These are phyloP conservation scores for Karstenula rhodostoma DNA, from an alignment of 2,329 filamentous ascomycete species.

Conservation along the genomic window DNA sequence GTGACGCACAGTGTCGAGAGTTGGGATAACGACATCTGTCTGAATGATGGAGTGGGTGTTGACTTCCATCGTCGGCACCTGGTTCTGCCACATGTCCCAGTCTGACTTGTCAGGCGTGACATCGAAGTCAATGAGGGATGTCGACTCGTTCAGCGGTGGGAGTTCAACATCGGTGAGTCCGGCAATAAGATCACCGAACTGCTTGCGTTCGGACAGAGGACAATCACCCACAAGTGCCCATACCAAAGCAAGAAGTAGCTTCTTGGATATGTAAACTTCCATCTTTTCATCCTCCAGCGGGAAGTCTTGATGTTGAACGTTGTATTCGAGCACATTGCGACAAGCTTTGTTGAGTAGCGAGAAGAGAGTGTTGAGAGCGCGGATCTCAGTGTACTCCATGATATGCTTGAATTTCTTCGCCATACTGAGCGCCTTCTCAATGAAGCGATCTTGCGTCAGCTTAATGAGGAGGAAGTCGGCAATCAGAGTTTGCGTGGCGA, in stretches of 20 bases:
- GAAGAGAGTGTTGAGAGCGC: conserved; percentile 91
- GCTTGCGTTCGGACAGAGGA: conserved; percentile 83
- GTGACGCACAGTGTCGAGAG: conserved; percentile 94
- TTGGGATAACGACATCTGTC: conserved; percentile 98
- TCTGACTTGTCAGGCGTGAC: conserved; percentile 85
- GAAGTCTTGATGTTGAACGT: conserved; percentile 92
- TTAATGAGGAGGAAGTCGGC: conserved; percentile 80
- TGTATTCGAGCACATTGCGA: conserved; percentile 93
- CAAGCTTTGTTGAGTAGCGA: conserved; percentile 95
- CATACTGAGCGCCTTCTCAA: conserved; percentile 77
- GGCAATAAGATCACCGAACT: conserved; percentile 85
- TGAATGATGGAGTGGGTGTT: conserved; percentile 98
- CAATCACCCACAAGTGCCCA: conserved; percentile 98
- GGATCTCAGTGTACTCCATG: conserved; percentile 95
- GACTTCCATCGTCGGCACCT: conserved; percentile 93
- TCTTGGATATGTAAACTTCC: conserved; percentile 90
- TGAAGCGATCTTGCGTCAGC: conserved; percentile 80
- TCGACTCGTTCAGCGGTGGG: conserved; percentile 77
- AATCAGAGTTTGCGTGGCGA: conserved; percentile 79
- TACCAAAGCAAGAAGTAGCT: conserved; percentile 87
- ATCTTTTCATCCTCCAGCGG: conserved; percentile 89
- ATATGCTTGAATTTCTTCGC: conserved; percentile 88
- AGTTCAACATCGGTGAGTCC: conserved; percentile 86
- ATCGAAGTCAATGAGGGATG: conserved; percentile 95
- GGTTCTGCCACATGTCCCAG: conserved; percentile 92